phyloP scores from a whole-genome alignment of 495 filamentous ascomycete species.

The Penicillium parvum region DNA sequence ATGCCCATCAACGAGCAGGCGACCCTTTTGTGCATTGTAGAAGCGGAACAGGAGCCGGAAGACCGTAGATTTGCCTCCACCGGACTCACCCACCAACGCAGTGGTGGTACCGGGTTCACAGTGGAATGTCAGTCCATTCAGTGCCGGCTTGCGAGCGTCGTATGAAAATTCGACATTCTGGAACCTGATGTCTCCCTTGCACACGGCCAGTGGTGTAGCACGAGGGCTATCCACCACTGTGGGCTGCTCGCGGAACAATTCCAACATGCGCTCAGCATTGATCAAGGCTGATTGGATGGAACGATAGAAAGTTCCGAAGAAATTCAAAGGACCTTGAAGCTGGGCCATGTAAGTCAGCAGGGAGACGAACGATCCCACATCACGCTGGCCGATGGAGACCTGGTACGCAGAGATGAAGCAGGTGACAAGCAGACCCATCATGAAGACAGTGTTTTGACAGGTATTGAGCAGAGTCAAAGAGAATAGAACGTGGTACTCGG shows the following conservation, averaged over 20 bases:
- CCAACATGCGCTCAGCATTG: constrained; percentile 89
- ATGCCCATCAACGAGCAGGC: constrained; percentile 75
- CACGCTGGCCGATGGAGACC: constrained; percentile 64
- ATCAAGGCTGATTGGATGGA: constrained; percentile 96
- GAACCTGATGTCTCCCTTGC: constrained; percentile 79
- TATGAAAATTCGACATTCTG: constrained; percentile 87
- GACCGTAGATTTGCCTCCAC: constrained; percentile 96
- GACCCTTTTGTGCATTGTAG: constrained; percentile 76
- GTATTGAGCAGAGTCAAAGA: constrained; percentile 93
- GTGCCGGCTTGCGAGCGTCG: constrained; percentile 78
- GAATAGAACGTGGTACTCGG: constrained; percentile 82
- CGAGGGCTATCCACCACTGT: constrained; percentile 72
- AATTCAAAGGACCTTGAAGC: constrained; percentile 88
- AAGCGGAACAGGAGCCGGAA: constrained; percentile 94
- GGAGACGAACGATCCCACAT: constrained; percentile 74
- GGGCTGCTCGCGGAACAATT: constrained; percentile 91
- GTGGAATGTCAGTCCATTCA: constrained; percentile 75
- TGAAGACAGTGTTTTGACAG: constrained; percentile 89
- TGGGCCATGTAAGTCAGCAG: constrained; percentile 89
- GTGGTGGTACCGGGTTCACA: constrained; percentile 89
- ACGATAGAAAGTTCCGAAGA: constrained; percentile 96
- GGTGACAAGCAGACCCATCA: constrained; percentile 75
- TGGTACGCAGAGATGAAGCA: constrained; percentile 88
- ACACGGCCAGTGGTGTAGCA: constrained; percentile 52
- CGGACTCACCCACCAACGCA: constrained; percentile 91